A percentile compares a stretch with the other conserved stretches of the same genome.
These are phyloP conservation scores for Selaginella moellendorffii DNA, from an alignment of 75 land plant species.

Conservation along the genomic window DNA sequence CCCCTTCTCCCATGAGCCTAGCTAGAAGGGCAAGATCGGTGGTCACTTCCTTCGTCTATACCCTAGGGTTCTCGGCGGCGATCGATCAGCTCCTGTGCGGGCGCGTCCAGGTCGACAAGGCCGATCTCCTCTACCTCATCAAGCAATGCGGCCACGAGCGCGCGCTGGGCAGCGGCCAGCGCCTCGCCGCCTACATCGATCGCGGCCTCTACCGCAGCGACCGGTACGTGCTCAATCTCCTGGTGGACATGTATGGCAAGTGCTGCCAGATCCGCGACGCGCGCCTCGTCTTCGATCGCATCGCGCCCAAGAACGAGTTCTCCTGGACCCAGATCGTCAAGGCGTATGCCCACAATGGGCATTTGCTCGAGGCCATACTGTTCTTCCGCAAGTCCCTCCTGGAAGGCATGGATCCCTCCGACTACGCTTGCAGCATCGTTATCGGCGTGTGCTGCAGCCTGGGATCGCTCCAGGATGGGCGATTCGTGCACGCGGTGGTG, in stretches of 20 bases:
- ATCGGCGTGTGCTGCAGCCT: not conserved
- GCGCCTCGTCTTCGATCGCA: not conserved
- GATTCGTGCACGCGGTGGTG: not conserved
- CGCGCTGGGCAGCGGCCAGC: not conserved
- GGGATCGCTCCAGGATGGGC: not conserved
- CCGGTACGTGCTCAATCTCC: not conserved
- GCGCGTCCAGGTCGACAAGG: not conserved
- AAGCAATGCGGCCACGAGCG: not conserved
- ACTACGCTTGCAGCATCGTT: not conserved
- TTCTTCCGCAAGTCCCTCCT: not conserved
- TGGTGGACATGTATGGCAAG: slow-evolving; percentile 4
- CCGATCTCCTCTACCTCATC: not conserved
- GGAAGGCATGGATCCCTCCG: not conserved
- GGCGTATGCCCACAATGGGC: slow-evolving; percentile 3
- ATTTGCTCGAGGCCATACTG: not conserved
- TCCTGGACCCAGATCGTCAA: not conserved
- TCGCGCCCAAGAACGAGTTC: not conserved
- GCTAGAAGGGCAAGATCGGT: too few relatives aligned
- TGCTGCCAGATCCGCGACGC: not conserved
- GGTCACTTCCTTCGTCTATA: too few relatives aligned
- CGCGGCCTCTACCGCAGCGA: not conserved
- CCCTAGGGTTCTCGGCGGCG: too few relatives aligned
- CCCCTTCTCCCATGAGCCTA: too few relatives aligned
- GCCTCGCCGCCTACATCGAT: not conserved
- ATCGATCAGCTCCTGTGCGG: not conserved